Evolutionary conservation across 2,329 filamentous ascomycete genomes (phyloP), one percentile per base, ranked within the genome.

Genomic region (Pestalotiopsis fici): DNA sequence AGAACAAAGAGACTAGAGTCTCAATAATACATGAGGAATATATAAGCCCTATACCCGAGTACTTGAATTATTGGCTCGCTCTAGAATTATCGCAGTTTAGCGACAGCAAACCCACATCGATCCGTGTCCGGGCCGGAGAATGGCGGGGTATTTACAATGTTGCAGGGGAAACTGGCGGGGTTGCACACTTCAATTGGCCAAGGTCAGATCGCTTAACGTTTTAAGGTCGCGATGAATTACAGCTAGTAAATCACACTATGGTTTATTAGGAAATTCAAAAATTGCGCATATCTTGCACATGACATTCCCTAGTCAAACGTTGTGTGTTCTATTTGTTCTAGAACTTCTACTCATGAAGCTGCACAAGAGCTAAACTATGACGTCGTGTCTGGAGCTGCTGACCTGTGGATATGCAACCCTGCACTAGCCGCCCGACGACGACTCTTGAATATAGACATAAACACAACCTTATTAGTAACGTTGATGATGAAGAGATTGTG

Each of bases 131-230:
- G 63, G 31, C 31, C 63, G 63, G 63, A 64, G 18, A 56, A 64
- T 47, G 63, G 63, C 50, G 63, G 63, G 63, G 63, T 65, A 65
- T 65, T 27, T 35, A 21, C 47, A 64, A 43, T 31, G 25, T 21
- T 63, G 60, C 21, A 54, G 31, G 25, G 61, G 18, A 23, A 50
- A 27, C 21, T 35, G 57, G 57, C 57, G 57, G 57, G 57, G 57
- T 60, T 39, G 25, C 37, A 25, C 43, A 21, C 43, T 50, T n/a
- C 31, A 35, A 35, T 35, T 35, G 31, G 31, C 31, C 31, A 50
- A 21, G 21, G n/a, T 50, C n/a, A 18, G 18, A 18, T 21, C n/a
- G 43, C 43, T 50, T 50, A 50, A 23, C 18, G 18, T 50, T n/a
- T 23, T 11, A 35, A 50, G 21, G 43, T 50, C 43, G 21, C 18